Percentiles rank a stretch among this genome's conserved stretches.
Conservation (phyloP, 2,329 filamentous ascomycete species). For the Phoma sp. region DNA sequence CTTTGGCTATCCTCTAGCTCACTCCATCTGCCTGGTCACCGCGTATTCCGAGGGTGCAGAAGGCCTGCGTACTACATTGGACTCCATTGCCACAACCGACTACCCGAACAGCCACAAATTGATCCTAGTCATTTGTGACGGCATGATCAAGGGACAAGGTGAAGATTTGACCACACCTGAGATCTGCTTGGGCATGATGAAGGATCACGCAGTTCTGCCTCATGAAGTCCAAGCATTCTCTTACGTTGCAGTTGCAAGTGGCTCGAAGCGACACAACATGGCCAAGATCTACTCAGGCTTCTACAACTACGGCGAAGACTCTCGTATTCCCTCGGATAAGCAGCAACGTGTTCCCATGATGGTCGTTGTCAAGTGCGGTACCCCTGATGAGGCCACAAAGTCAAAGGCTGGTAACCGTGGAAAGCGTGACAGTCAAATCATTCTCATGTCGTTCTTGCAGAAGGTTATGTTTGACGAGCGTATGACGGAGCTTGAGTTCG, state of each 20-base stretch:
- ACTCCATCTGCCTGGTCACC: constrained; percentile 92
- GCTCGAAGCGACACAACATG: constrained; percentile 99
- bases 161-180: constrained; percentile 89
- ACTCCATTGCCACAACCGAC: constrained; percentile 96
- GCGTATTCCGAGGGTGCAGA: constrained; percentile 96
- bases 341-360: constrained; percentile 99
- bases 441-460: constrained; percentile 98
- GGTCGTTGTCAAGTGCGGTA: constrained; percentile 93
- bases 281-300: constrained; percentile 98
- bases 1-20: constrained; percentile 92
- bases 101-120: constrained; percentile 99
- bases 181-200: constrained; percentile 91
- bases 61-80: constrained; percentile 89
- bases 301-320: constrained; percentile 91
- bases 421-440: constrained; percentile 98
- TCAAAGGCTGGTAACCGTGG: constrained; percentile 95
- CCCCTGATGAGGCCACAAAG: constrained; percentile 80
- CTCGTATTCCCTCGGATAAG: constrained; percentile 79
- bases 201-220: constrained; percentile 79
- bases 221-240: constrained; percentile 90
- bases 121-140: constrained; percentile 95
- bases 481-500: constrained; percentile 98
- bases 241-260: constrained; percentile 94
- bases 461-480: constrained; percentile 99
- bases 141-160: constrained; percentile 95